Conservation (phyloP, 2,329 filamentous ascomycete genomes). For the Fusarium udum region DNA sequence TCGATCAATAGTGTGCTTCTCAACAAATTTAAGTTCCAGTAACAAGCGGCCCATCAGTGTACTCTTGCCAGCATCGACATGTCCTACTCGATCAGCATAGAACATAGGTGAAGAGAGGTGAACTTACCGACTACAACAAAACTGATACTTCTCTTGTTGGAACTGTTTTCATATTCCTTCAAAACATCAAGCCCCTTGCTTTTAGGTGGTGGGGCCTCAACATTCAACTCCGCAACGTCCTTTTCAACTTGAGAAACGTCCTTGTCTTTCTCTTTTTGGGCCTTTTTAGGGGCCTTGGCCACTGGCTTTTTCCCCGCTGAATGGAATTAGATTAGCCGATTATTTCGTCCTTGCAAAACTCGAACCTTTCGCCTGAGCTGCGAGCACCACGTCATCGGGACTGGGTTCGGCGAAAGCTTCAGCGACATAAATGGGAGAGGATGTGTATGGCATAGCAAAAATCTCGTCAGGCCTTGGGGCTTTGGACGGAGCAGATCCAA, state of each 20-base stretch:
- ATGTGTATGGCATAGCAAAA: conserved; percentile 61
- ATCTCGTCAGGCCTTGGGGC: conserved; percentile 44
- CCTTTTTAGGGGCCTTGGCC: conserved; percentile 51
- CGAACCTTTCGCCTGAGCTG: conserved; percentile 91
- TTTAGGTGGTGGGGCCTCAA: conserved; percentile 66
- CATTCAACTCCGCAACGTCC: conserved; percentile 49
- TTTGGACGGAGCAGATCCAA: conserved; percentile 54
- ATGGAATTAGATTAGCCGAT: conserved; percentile 62
- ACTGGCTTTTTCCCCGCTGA: conserved; percentile 63
- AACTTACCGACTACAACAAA: conserved; percentile 89
- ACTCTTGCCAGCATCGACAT: conserved; percentile 97
- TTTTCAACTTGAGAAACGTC: conserved; percentile 40
- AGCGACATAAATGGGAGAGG: conserved; percentile 59
- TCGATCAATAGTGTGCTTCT: conserved; percentile 87
- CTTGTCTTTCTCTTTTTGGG: conserved; percentile 54
- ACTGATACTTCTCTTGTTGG: conserved; percentile 82
- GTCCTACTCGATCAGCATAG: conserved; percentile 64
- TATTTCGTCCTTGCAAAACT: conserved; percentile 61
- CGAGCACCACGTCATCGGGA: conserved; percentile 88
- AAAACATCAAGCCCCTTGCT: conserved; percentile 87
- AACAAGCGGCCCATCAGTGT: conserved; percentile 96
- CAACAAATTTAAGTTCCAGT: conserved; percentile 86
- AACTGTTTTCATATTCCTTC: conserved; percentile 78
- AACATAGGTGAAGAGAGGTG: neutral
- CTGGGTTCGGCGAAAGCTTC: conserved; percentile 84